Evolutionary conservation across 345 rosid species (phyloP), one percentile per base, ranked within the genome.

Genomic region (Murraya koenigii): DNA sequence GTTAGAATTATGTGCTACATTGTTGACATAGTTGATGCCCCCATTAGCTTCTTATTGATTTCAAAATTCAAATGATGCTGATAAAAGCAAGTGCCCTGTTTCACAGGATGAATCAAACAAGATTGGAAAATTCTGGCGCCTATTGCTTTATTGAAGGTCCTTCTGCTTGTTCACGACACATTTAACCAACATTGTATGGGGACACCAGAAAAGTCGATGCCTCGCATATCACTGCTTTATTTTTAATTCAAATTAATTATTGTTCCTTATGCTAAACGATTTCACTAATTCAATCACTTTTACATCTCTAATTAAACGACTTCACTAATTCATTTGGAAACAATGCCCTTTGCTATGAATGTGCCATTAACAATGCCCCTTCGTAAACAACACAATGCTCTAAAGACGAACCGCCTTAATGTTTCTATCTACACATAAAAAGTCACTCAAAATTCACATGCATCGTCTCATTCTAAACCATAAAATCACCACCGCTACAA

Each of bases 381-480:
- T 74, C 11, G 4, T 17, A 44, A 44, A 38, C 58, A 41, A 28
- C 63, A 19, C 56, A 61, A 28, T 41, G 58, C 69, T 22, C 30
- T 7, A 62, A 74, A 44, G 28, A 28, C 25, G 25, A 49, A 75
- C 62, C 62, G 33, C 13, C 30, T 6, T 14, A 23, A 23, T 30
- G 19, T 39, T 20, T n/a, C 63, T 5, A 30, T 32, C 44, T 7
- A 32, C 44, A 64, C 7, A 64, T 26, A 52, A 52, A 63, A 64
- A 74, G 22, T 68, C 49, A 26, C 26, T 55, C 33, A 26, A 8
- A 17, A 8, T 72, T 87, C 90, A 87, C 90, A 78, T 81, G 90
- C 80, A 81, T 76, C 79, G 4, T 41, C 84, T 82, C 80, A 77
- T 65, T 61, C 55, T 68, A 49, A 74, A 65, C 38, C 20, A 19